A percentile compares a stretch with the other conserved stretches of the same genome.
phyloP scores from a whole-genome alignment of 2,329 filamentous ascomycete species.

The Fusarium zealandicum region DNA sequence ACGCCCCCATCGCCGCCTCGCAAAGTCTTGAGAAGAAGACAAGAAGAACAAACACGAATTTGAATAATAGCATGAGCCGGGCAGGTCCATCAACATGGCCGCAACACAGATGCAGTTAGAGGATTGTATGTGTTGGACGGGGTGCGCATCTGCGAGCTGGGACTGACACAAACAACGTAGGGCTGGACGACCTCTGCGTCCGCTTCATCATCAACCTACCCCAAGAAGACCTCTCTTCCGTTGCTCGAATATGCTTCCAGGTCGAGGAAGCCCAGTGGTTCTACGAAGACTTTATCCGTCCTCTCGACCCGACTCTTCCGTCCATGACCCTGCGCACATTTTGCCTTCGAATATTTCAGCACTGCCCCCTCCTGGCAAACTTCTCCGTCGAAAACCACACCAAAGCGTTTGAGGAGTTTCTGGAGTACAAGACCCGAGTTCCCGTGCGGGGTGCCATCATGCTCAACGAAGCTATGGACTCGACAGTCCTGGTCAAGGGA shows the following conservation, averaged over 20 bases:
- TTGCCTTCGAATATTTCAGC: slow-evolving; percentile 88
- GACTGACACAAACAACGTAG: slow-evolving; percentile 53
- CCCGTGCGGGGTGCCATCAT: slow-evolving; percentile 94
- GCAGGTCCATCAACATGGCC: slow-evolving; percentile 67
- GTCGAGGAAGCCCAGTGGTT: slow-evolving; percentile 99
- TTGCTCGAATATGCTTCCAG: slow-evolving; percentile 96
- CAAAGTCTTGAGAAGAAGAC: slow-evolving; percentile 43
- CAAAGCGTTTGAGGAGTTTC: slow-evolving; percentile 87
- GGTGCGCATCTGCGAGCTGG: slow-evolving; percentile 13
- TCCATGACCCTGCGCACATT: slow-evolving; percentile 86
- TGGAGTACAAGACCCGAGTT: slow-evolving; percentile 92
- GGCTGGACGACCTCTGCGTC: slow-evolving; percentile 97
- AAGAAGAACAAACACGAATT: slow-evolving; percentile 8
- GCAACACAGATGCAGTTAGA: slow-evolving; percentile 83
- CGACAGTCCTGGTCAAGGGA: slow-evolving; percentile 90
- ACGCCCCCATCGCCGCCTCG: slow-evolving; percentile 41
- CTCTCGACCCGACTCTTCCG: slow-evolving; percentile 82
- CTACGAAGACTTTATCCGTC: slow-evolving; percentile 98
- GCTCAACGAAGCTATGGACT: slow-evolving; percentile 93
- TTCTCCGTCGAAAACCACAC: slow-evolving; percentile 81
- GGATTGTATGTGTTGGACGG: slow-evolving; percentile 70
- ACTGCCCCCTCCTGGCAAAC: slow-evolving; percentile 85
- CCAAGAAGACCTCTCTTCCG: slow-evolving; percentile 84
- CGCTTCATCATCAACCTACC: slow-evolving; percentile 98
- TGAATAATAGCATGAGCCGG: slow-evolving; percentile 42